Evolutionary conservation across 1,139 yeast genomes (phyloP), one percentile per base, ranked within the genome.

Genomic region (Yamadazyma mexicana): DNA sequence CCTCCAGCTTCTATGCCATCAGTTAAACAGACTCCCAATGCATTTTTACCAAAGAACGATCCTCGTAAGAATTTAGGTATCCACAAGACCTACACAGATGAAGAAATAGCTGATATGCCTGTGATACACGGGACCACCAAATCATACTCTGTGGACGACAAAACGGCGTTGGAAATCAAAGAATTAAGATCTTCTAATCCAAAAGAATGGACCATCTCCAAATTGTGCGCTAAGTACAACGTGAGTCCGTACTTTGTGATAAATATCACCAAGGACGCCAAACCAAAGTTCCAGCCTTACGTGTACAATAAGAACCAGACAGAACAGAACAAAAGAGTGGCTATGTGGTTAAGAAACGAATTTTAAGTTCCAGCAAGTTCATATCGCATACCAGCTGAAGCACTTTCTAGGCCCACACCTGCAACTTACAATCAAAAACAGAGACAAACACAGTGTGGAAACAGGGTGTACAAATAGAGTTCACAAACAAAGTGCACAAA

Each of bases 11-110:
- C 67, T 26, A 51, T 60, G 31, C 62, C 68, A 22, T 50, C 55
- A 9, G 51, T 61, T 39, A 59, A 56, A 42, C 61, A 63, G 37
- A 87, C 95, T 0, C 95, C 96, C 25, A 75, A 74, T 46, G 81
- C 81, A 4, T 87, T 87, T 56, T 63, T 87, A 40, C 96, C 96
- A 3, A 53, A 62, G 2, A 53, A 61, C 7, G 94, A 86, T 54
- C 79, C 79, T 24, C 75, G 95, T 52, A 73, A 69, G 43, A 62
- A 59, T 2, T 61, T 67, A 26, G 59, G 48, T 37, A 49, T 45
- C 33, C 46, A 47, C 46, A 59, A 48, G 45, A 40, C 48, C 2
- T 67, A 55, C 50, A 61, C 65, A 34, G 55, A 55, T 22, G 69
- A 78, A 59, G 68, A 74, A 39, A 54, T 77, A 34, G 58, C 62